Conservation (phyloP, 768 basidiomycete genomes). For the Collybiopsis confluens region DNA sequence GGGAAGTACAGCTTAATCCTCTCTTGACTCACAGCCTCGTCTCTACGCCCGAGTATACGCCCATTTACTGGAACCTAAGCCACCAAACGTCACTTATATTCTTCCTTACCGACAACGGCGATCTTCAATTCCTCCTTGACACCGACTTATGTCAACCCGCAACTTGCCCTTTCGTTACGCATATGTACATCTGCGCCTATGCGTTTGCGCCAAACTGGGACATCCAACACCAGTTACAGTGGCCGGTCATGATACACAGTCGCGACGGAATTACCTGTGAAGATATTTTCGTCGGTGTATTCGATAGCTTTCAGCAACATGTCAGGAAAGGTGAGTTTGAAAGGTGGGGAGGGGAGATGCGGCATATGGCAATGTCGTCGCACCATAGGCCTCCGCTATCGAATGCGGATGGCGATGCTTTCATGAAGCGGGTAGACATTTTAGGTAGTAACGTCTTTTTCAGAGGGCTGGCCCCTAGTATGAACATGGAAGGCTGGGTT, state of each 20-base stretch:
- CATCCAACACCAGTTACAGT: conserved; percentile 31
- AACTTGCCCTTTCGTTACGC: conserved; percentile 56
- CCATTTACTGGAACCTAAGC: conserved; percentile 48
- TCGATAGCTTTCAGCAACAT: conserved; percentile 37
- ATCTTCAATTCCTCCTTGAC: conserved; percentile 19
- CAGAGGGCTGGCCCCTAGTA: conserved; percentile 48
- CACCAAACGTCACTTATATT: conserved; percentile 14
- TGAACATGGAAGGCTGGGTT: conserved; percentile 44
- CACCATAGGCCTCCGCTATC: conserved; percentile 20
- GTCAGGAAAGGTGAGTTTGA: conserved; percentile 31
- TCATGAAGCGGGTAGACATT: conserved; percentile 40
- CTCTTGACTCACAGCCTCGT: conserved; percentile 33
- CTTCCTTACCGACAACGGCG: conserved; percentile 26
- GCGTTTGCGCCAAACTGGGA: conserved; percentile 37
- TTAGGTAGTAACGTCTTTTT: conserved; percentile 46
- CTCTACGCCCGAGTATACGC: conserved; percentile 7
- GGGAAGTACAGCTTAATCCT: conserved; percentile 53
- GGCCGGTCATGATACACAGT: conserved; percentile 52
- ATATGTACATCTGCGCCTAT: conserved; percentile 50
- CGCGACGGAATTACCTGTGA: conserved; percentile 40
- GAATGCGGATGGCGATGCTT: conserved; percentile 16
- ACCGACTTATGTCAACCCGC: conserved; percentile 53
- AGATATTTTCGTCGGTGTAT: conserved; percentile 48
- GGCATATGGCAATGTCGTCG: conserved; percentile 27
- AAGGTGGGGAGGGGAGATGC: conserved; percentile 29